Evolutionary conservation across 208 protist genomes (phyloP).

Genomic region (Trypanosoma brucei): DNA sequence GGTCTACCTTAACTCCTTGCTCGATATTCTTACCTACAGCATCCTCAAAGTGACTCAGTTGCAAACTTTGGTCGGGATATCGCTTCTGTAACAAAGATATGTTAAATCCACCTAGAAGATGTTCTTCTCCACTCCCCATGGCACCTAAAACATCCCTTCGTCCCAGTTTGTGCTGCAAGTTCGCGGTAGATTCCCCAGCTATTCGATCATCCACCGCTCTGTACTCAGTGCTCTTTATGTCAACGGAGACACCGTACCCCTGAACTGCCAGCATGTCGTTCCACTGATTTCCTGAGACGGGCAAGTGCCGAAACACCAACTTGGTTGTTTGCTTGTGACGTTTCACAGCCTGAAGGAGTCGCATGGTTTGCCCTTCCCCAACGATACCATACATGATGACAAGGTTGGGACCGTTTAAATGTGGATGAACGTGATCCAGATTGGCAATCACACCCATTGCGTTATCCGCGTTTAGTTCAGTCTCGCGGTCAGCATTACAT

Average conservation of each 20-base stretch:
- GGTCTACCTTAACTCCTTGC: slow-evolving; percentile 49
- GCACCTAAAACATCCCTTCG: background rate
- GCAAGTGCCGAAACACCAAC: slow-evolving; percentile 61
- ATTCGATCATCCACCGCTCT: slow-evolving; percentile 91
- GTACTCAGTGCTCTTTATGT: slow-evolving; percentile 97
- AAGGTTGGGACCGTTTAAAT: slow-evolving; percentile 13
- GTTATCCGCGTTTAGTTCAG: slow-evolving; percentile 1
- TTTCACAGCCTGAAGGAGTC: slow-evolving; percentile 27
- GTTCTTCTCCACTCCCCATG: background rate
- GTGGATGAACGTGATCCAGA: slow-evolving; percentile 37
- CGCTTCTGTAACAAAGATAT: slow-evolving; percentile 26
- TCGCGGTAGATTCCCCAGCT: slow-evolving; percentile 1
- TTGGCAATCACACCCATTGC: slow-evolving; percentile 10
- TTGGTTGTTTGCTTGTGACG: slow-evolving; percentile 3
- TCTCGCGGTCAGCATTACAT: background rate
- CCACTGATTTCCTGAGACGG: slow-evolving; percentile 33
- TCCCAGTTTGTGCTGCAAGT: background rate
- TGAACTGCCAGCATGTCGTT: slow-evolving; percentile 54
- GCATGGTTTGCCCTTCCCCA: slow-evolving; percentile 32
- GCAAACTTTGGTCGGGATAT: slow-evolving; percentile 24
- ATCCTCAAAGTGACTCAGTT: slow-evolving; percentile 39
- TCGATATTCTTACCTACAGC: slow-evolving; percentile 28
- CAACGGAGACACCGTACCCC: slow-evolving; percentile 94
- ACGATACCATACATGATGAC: slow-evolving; percentile 63
- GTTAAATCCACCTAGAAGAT: slow-evolving; percentile 40